Evolutionary conservation across 2,329 filamentous ascomycete genomes (phyloP).

Genomic region (Gaeumannomyces tritici): DNA sequence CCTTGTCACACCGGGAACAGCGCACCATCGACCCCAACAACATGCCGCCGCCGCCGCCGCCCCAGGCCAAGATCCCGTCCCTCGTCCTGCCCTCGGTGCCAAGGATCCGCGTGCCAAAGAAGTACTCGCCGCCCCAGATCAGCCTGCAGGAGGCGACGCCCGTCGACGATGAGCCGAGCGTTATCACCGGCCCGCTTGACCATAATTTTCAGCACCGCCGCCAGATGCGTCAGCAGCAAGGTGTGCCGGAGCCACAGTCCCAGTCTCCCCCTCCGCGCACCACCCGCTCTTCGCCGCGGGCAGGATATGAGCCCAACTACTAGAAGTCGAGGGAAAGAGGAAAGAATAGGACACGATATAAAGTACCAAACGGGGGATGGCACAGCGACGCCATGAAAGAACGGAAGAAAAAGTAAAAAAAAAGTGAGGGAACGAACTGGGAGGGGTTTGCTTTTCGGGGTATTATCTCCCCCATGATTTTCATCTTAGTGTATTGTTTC

Average conservation of each 20-base stretch:
- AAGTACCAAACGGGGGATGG: background rate
- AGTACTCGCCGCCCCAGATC: constrained; percentile 28
- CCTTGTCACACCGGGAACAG: background rate
- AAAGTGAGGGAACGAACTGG: background rate
- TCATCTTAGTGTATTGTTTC: background rate
- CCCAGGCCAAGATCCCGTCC: constrained; percentile 19
- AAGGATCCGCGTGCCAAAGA: constrained; percentile 28
- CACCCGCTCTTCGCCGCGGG: background rate
- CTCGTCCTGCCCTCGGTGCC: constrained; percentile 27
- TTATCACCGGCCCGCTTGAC: background rate
- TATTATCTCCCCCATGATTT: background rate
- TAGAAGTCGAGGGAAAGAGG: background rate
- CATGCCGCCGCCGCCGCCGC: constrained; percentile 15
- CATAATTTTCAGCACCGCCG: background rate
- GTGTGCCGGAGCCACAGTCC: background rate
- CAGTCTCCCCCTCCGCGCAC: background rate
- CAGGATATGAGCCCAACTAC: background rate
- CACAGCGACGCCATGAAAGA: background rate
- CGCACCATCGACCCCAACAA: constrained; percentile 2
- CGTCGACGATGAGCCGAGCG: constrained; percentile 7
- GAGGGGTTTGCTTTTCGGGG: too few species aligned
- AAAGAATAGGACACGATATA: background rate
- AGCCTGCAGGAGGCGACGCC: constrained; percentile 19
- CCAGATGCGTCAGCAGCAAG: background rate
- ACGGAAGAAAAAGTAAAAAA: too few species aligned